Conservation (phyloP, 768 basidiomycete genomes). For the Symmetrospora coprosmae region DNA sequence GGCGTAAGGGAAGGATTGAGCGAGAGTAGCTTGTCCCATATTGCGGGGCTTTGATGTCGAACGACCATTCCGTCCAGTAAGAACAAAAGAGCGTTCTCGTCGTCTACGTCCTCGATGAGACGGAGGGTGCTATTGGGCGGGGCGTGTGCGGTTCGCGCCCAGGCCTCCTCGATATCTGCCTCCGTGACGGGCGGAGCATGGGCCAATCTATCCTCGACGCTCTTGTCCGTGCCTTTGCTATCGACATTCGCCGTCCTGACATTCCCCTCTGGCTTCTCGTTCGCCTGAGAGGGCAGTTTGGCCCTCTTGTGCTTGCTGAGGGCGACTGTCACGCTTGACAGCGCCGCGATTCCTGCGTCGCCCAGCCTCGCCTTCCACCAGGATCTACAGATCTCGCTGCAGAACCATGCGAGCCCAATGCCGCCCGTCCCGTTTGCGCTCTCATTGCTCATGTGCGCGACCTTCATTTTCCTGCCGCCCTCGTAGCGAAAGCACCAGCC, state of each 20-base stretch:
- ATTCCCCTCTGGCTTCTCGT: no score
- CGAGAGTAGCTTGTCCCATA: not conserved
- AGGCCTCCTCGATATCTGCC: not conserved
- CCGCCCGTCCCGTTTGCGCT: not conserved
- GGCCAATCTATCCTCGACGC: not conserved
- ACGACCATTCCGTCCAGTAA: slow-evolving; percentile 11
- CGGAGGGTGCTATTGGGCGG: not conserved
- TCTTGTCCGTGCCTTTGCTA: no score
- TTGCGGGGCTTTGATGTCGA: not conserved
- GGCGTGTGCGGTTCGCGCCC: not conserved
- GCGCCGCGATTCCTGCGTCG: not conserved
- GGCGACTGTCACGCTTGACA: not conserved
- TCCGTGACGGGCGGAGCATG: not conserved
- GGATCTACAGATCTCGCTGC: not conserved
- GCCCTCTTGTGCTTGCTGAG: not conserved
- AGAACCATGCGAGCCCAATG: slow-evolving; percentile 6
- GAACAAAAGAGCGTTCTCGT: slow-evolving; percentile 4
- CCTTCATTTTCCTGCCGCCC: slow-evolving; percentile 9
- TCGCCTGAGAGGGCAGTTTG: no score
- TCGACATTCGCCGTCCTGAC: no score
- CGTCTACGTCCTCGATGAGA: not conserved
- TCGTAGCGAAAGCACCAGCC: slow-evolving; percentile 5
- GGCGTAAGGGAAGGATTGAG: slow-evolving; percentile 1
- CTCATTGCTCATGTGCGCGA: not conserved
- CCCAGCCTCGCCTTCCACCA: not conserved